Base-by-base conservation (phyloP, 345 rosid genomes). In the Moringa oleifera region DNA sequence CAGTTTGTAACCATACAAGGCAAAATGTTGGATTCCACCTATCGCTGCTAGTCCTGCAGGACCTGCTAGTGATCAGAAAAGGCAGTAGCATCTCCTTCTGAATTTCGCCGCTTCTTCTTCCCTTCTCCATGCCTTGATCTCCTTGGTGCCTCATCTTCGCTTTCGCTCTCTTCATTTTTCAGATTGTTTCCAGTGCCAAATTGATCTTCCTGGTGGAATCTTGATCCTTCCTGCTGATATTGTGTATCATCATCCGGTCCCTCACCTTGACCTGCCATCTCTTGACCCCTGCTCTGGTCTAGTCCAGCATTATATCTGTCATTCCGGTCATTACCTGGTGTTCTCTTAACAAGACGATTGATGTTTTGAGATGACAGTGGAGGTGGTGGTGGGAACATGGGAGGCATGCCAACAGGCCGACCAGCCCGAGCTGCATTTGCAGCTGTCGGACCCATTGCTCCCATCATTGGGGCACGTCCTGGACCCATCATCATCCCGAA, bases 111-210 rank as follows among this genome's bases (percentile, higher is more conserved):
- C 64, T 80, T 86, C 81, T 88, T 88, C 82, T 83, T 88, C 70
- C 86, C 95, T 74, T 90, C 92, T n/a, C 97, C 95, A 17, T 94
- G 92, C 70, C 99, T 86, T 13, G 97, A 90, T 59, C 99, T 75
- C 79, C 99, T 83, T 7, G 99, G 99, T 61, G 99, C 99, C 62
- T 94, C 96, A 50, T 87, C 94, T 75, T 87, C 90, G 8, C 95
- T 93, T 70, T 85, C 97, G 37, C 88, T 94, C 36, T 90, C 96
- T 20, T 81, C 84, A 25, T 88, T 87, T 68, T 83, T 79, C 56
- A 81, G 45, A 75, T 68, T 82, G 73, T 80, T 82, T 52, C 81
- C 78, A 0, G 75, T 57, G 53, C 80, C 84, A 58, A 70, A 71
- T 47, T 83, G 88, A 67, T 79, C 83, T 53, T 73, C 89, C 13